Conservation (phyloP, 345 rosid genomes). For the Corchorus olitorius region DNA sequence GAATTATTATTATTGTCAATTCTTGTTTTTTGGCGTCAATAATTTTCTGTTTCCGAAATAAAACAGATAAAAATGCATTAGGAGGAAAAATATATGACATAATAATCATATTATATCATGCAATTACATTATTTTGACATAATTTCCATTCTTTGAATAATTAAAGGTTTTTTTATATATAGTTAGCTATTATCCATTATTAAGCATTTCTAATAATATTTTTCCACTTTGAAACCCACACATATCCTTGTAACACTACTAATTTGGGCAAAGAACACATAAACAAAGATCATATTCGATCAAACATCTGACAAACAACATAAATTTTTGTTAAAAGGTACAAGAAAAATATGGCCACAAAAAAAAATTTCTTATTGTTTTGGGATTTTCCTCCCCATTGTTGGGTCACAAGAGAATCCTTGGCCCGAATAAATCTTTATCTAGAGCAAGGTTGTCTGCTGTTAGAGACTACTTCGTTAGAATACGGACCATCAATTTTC, state of each 20-base stretch:
- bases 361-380: background rate
- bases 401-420: background rate
- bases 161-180: background rate
- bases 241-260: background rate
- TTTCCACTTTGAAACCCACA: too few relatives aligned
- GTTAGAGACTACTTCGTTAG: background rate
- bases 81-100: too few relatives aligned
- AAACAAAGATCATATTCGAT: background rate
- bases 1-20: too few relatives aligned
- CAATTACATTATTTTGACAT: background rate
- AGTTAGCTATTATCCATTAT: too few relatives aligned
- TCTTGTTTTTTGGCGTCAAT: too few relatives aligned
- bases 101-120: too few relatives aligned
- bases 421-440: background rate
- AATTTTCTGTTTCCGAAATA: too few relatives aligned
- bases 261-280: background rate
- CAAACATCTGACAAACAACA: background rate
- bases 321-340: background rate
- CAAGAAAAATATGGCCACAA: too few relatives aligned
- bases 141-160: background rate
- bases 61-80: too few relatives aligned
- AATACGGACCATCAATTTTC: background rate
- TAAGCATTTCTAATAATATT: too few relatives aligned
- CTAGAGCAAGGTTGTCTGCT: background rate
- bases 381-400: background rate